Evolutionary conservation across 1,284 basidiomycete genomes (phyloP).

Genomic region (Malassezia sp.): DNA sequence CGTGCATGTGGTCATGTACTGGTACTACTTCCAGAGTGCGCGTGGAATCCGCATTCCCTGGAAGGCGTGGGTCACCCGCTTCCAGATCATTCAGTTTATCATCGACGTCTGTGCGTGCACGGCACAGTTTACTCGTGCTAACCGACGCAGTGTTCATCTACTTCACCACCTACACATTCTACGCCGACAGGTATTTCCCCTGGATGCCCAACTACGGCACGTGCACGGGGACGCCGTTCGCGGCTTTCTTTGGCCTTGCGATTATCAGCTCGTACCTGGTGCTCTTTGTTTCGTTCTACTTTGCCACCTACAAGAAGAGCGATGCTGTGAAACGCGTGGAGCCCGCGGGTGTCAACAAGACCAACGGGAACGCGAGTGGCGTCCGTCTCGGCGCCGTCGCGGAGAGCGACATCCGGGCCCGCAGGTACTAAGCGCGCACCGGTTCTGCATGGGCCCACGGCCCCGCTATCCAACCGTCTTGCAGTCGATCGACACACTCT

Average conservation of each 20-base stretch:
- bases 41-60: slow-evolving; percentile 51
- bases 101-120: slow-evolving; percentile 9
- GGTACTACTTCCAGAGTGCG: slow-evolving; percentile 39
- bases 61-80: slow-evolving; percentile 88
- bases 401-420: too few species aligned
- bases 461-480: too few species aligned
- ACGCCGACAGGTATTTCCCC: slow-evolving; percentile 48
- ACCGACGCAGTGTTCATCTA: slow-evolving; percentile 25
- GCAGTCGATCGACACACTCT: too few species aligned
- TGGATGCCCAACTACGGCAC: slow-evolving; percentile 61
- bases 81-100: slow-evolving; percentile 63
- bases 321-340: too few species aligned
- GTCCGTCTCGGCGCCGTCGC: too few species aligned
- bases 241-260: slow-evolving; percentile 77
- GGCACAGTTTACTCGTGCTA: too few species aligned
- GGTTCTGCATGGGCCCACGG: too few species aligned
- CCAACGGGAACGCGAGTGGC: too few species aligned
- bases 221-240: slow-evolving; percentile 77
- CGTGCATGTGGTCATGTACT: slow-evolving; percentile 92
- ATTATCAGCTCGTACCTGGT: slow-evolving; percentile 68
- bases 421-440: too few species aligned
- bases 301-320: slow-evolving; percentile 46
- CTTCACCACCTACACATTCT: slow-evolving; percentile 26
- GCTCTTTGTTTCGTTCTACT: slow-evolving; percentile 47
- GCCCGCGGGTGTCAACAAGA: too few species aligned